Base-by-base conservation (phyloP, 495 filamentous ascomycete species). In the Pyronema domesticum region DNA sequence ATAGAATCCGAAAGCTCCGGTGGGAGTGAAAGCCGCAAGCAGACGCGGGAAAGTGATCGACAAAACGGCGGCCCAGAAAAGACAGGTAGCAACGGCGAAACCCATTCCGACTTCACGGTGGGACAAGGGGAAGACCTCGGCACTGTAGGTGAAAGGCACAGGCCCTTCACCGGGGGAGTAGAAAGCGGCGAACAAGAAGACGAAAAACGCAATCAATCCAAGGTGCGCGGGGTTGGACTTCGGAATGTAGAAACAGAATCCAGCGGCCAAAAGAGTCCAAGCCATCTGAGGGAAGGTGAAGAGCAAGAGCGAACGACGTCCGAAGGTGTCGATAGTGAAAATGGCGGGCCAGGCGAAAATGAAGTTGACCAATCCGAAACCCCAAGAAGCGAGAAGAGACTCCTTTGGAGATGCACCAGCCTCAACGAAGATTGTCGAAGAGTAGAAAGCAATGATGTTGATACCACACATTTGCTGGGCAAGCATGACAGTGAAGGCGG, bases 161-260 rank as follows among this genome's bases (percentile, higher is more conserved):
- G 86, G 86, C 0, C 86, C 86, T 62, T 86, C 84, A 23, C 85
- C 85, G 3, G 85, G 83, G 0, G 78, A 82, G 67, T 91, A 89
- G 34, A 83, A 76, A 5, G 80, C 70, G 13, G 74, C 80, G 62
- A 82, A 89, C 0, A 89, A 69, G 60, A 52, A 45, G 50, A 87
- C 67, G 65, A 86, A 87, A 35, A 83, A 67, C 3, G 82, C 78
- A 37, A 89, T 76, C 0, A 82, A 62, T 3, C 68, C 80, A 0
- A 81, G 61, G 61, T 83, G 81, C 0, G 78, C 76, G 0, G 55
- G 67, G 46, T 54, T 72, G 3, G 14, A 11, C 35, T 54, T 42
- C 18, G 71, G 68, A 40, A 80, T 78, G 53, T 72, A 74, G 60
- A 76, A 78, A 8, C 73, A 78, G 52, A 83, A 72, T 7, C 76